These are phyloP conservation scores for Populus hybrid DNA, from an alignment of 441 rosid species.

Conservation along the genomic window DNA sequence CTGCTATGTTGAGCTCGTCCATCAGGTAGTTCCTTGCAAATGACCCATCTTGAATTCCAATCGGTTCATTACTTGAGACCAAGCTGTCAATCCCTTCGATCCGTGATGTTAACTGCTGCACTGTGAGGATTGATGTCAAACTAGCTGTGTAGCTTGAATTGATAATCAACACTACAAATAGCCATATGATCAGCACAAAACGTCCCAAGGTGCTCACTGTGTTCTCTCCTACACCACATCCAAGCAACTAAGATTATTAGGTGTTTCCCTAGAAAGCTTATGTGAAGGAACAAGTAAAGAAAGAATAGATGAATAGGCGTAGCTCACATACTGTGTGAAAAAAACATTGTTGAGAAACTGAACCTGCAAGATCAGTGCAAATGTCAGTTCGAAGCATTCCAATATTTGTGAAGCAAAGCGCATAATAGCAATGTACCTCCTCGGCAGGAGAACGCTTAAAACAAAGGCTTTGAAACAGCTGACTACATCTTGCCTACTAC, in stretches of 20 bases:
- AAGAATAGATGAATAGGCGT: conserved; percentile 10
- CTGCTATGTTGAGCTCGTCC: conserved; percentile 75
- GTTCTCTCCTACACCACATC: conserved; percentile 69
- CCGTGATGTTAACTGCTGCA: conserved; percentile 75
- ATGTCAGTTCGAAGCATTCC: conserved; percentile 13
- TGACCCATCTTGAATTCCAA: conserved; percentile 90
- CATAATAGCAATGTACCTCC: background rate
- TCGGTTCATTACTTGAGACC: conserved; percentile 60
- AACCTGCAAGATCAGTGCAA: conserved; percentile 66
- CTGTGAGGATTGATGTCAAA: conserved; percentile 93
- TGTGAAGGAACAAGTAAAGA: background rate
- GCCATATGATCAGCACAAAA: conserved; percentile 82
- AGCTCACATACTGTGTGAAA: conserved; percentile 78
- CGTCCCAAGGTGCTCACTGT: conserved; percentile 85
- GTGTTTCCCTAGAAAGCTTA: conserved; percentile 4
- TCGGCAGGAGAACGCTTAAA: background rate
- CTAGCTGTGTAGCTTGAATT: conserved; percentile 98
- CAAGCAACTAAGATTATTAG: conserved; percentile 20
- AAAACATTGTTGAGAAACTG: conserved; percentile 99
- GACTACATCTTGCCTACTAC: background rate
- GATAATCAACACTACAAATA: conserved; percentile 88
- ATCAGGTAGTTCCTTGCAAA: conserved; percentile 72
- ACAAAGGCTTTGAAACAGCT: background rate
- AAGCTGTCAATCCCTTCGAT: conserved; percentile 81
- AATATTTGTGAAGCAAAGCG: conserved; percentile 10